Percentiles rank a stretch among this genome's conserved stretches.
These are phyloP conservation scores for Citrus sp. DNA, from an alignment of 345 rosid genomes.

Conservation along the genomic window DNA sequence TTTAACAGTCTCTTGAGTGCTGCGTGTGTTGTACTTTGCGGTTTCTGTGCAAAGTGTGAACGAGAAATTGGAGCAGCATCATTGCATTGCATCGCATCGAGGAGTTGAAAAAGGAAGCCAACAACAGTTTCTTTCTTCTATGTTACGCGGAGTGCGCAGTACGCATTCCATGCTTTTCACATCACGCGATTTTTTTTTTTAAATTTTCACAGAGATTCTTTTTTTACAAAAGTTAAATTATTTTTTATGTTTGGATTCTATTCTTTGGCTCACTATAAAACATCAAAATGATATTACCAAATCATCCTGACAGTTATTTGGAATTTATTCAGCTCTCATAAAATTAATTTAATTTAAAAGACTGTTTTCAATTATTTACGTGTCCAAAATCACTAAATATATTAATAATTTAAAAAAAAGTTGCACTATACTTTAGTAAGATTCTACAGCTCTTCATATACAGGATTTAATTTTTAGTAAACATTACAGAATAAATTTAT, in stretches of 20 bases:
- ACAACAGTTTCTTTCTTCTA: constrained; percentile 25
- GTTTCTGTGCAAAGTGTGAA: not conserved
- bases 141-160: constrained; percentile 46
- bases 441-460: too few relatives aligned
- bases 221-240: not conserved
- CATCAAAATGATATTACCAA: not conserved
- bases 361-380: not conserved
- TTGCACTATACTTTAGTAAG: too few relatives aligned
- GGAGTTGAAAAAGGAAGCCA: not conserved
- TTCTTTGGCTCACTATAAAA: not conserved
- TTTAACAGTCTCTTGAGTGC: not conserved
- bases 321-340: too few relatives aligned
- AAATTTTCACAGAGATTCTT: not conserved
- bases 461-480: too few relatives aligned
- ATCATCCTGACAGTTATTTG: not conserved
- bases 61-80: not conserved
- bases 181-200: not conserved
- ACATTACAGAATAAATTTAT: too few relatives aligned
- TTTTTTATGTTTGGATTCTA: not conserved
- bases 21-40: constrained; percentile 2
- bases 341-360: not conserved
- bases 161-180: constrained; percentile 41
- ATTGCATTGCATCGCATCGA: not conserved
- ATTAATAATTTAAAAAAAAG: not conserved
- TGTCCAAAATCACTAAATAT: not conserved